Conservation (phyloP, 495 filamentous ascomycete genomes). For the Penicillium arizonense region DNA sequence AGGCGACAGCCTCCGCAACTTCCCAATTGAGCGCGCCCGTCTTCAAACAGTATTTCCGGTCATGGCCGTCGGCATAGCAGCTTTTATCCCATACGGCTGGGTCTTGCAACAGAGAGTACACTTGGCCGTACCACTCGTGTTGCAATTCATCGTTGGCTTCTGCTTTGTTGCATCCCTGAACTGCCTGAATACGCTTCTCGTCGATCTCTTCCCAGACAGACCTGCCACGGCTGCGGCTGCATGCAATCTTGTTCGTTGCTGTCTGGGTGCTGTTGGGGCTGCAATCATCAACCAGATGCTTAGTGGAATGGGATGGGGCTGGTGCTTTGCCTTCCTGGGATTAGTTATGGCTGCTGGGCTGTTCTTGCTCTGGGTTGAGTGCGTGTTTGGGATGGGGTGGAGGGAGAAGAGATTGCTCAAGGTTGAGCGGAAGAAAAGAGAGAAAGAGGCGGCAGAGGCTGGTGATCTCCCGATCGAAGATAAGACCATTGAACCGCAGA, state of each 20-base stretch:
- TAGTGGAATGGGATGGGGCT: constrained; percentile 57
- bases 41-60: constrained; percentile 48
- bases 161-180: constrained; percentile 51
- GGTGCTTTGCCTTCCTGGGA: constrained; percentile 55
- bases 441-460: constrained; percentile 5
- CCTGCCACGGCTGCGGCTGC: constrained; percentile 63
- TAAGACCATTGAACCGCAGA: neutral
- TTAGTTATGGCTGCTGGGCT: constrained; percentile 35
- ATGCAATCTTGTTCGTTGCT: constrained; percentile 63
- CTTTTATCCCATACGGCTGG: constrained; percentile 58
- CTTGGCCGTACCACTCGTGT: constrained; percentile 50
- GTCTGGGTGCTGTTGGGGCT: constrained; percentile 60
- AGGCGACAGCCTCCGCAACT: constrained; percentile 49
- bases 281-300: constrained; percentile 62
- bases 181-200: constrained; percentile 41
- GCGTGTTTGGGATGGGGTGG: constrained; percentile 40
- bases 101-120: constrained; percentile 44
- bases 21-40: constrained; percentile 60
- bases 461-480: neutral
- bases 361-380: constrained; percentile 25
- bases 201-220: constrained; percentile 58
- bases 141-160: constrained; percentile 56
- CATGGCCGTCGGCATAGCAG: constrained; percentile 35
- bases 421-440: constrained; percentile 12
- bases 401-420: constrained; percentile 31